phyloP scores from a whole-genome alignment of 1,139 yeast genomes.

The Yamadazyma epiphylla region DNA sequence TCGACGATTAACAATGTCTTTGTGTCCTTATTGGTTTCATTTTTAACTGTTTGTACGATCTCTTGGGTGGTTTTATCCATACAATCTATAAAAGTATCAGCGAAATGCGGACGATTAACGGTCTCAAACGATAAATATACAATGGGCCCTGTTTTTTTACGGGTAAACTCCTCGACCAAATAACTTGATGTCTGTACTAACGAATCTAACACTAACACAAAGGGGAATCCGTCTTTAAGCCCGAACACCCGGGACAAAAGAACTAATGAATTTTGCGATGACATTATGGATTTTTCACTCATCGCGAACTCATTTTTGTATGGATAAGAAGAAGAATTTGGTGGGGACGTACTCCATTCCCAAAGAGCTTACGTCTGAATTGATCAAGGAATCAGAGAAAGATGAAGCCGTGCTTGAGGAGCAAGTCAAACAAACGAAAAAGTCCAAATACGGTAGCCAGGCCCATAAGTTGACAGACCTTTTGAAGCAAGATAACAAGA shows the following conservation, averaged over 20 bases:
- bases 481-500: slow-evolving; percentile 13
- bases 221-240: slow-evolving; percentile 70
- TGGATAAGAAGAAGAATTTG: slow-evolving; percentile 14
- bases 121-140: slow-evolving; percentile 66
- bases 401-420: slow-evolving; percentile 14
- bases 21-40: background rate
- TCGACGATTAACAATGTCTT: slow-evolving; percentile 56
- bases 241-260: slow-evolving; percentile 59
- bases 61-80: slow-evolving; percentile 11
- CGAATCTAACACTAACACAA: slow-evolving; percentile 65
- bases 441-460: slow-evolving; percentile 4
- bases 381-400: slow-evolving; percentile 20
- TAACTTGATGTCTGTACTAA: slow-evolving; percentile 61
- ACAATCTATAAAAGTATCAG: slow-evolving; percentile 49
- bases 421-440: background rate
- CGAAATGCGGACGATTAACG: slow-evolving; percentile 45
- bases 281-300: slow-evolving; percentile 15
- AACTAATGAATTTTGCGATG: slow-evolving; percentile 54
- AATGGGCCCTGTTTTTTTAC: slow-evolving; percentile 19
- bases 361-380: slow-evolving; percentile 19
- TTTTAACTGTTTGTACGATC: background rate
- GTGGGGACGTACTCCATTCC: slow-evolving; percentile 34
- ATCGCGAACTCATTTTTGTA: slow-evolving; percentile 1
- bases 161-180: slow-evolving; percentile 54
- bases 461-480: slow-evolving; percentile 17